Base-by-base conservation (phyloP, 371 early-diverging fungal species). In the Apophysomyces trapeziformis region DNA sequence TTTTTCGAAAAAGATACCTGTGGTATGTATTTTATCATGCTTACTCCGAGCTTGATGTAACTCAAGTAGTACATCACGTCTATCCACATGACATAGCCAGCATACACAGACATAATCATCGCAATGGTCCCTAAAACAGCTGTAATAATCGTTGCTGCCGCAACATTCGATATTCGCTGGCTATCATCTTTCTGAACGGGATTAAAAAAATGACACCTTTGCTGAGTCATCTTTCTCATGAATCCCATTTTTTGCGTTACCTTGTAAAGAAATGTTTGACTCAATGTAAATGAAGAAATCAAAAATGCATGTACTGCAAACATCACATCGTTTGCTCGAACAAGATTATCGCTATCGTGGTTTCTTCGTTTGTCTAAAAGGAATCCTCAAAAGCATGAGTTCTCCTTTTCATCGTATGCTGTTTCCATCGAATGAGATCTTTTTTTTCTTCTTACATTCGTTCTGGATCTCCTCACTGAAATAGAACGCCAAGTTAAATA, bases 21-120 rank as follows among this genome's bases (percentile, higher is more conserved):
- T 18, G 98, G 98, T 5, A 90, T 68, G 72, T 98, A 98, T 72
- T 97, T 98, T 71, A 95, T 74, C 46, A 96, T 72, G 54, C 88
- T 89, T 61, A 93, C 78, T 9, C 67, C 68, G 61, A 96, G 83
- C 69, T 98, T 98, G 61, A 96, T 76, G 67, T 85, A 89, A 35
- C 91, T 89, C n/a, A 94, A 67, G 64, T 85, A 88, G 70, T 95
- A 93, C 38, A 95, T 72, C 18, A 89, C 39, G 67, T 90, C 90
- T 18, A 92, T 83, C 85, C 84, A 78, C 73, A 79, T 67, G 6
- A 74, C 70, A 3, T 61, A 39, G 2, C 79, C 82, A 18, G 64
- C 36, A 46, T 64, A 38, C 16, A 78, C 73, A 5, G 72, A 62
- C 0, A 78, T 37, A 1, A 69, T 41, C n/a, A 83, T 66, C 6